Evolutionary conservation across 2,329 filamentous ascomycete species (phyloP), one percentile per base, ranked within the genome.

Genomic region (Trichoderma koningiopsis): DNA sequence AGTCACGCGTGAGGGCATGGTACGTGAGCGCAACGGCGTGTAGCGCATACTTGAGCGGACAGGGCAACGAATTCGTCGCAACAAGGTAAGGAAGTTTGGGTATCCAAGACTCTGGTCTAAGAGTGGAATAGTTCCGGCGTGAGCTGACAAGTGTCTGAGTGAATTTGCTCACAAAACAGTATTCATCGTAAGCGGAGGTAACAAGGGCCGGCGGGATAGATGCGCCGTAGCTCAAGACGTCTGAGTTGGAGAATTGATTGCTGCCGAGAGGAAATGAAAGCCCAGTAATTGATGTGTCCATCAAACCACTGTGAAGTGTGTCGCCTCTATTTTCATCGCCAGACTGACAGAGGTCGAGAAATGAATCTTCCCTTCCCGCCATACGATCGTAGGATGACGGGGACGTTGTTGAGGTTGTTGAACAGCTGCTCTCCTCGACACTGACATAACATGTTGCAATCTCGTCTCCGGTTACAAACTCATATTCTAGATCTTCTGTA

Each of bases 21-120:
- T 68, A 68, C 13, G 61, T 2, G 8, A 68, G 19, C 27, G 65
- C 65, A 27, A 57, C 65, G 6, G 65, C 65, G 19, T 58, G 65
- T 27, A 68, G 60, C 2, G 65, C 56, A 7, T 68, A 68, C 40
- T 52, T 68, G 31, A 68, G 56, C 2, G 65, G 35, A 7, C 57
- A 40, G 16, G 61, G 65, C 13, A 68, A 19, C 13, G 65, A 59
- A 19, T 57, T 68, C 2, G 43, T 68, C 6, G 49, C 56, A 16
- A 59, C 31, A 16, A 68, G 57, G 4, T 55, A 29, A 22, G 65
- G 65, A 8, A 68, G 65, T 14, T 68, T 57, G 31, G 59, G 43
- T 11, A 68, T 40, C 65, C 65, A 68, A 2, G 65, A 68, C 19
- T 58, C 22, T n/a, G 55, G 65, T 24, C 65, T 61, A 2, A 33